Percentiles rank a stretch among this genome's conserved stretches.
Evolutionary conservation across 495 filamentous ascomycete species (phyloP).

Genomic region (Annulohypoxylon moriforme): DNA sequence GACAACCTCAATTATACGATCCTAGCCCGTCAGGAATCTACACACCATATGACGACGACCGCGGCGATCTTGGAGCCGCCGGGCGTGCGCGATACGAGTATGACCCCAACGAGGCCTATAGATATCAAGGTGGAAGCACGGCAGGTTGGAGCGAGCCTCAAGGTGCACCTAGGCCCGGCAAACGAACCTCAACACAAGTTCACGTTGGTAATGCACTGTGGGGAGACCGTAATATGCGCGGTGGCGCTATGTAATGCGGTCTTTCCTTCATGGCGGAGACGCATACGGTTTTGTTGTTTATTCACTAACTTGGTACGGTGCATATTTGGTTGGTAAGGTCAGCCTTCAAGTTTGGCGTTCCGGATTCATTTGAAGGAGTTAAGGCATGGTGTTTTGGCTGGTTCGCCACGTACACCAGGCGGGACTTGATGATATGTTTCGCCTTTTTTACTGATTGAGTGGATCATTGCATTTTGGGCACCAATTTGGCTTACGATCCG

Average conservation of each 20-base stretch:
- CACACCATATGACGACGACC: conserved; percentile 37
- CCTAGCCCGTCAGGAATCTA: conserved; percentile 31
- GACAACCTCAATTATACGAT: conserved; percentile 45
- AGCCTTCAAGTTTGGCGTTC: conserved; percentile 30
- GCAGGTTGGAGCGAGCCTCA: conserved; percentile 34
- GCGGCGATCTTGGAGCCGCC: conserved; percentile 47
- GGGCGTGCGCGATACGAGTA: conserved; percentile 39
- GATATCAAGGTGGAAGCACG: conserved; percentile 30
- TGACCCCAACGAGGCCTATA: conserved; percentile 22
- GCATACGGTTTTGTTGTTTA: conserved; percentile 5
- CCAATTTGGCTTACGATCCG: conserved; percentile 18
- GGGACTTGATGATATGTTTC: conserved; percentile 33
- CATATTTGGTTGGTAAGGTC: conserved; percentile 27
- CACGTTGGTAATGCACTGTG: conserved; percentile 45
- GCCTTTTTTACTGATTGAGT: conserved; percentile 10
- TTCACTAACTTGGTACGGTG: conserved; percentile 20
- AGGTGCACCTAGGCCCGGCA: conserved; percentile 7
- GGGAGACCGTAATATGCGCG: conserved; percentile 36
- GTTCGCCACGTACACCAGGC: conserved; percentile 12
- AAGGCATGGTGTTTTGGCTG: conserved; percentile 22
- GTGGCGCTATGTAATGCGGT: conserved; percentile 13
- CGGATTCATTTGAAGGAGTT: conserved; percentile 15
- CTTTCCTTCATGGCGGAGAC: not conserved
- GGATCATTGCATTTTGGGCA: conserved; percentile 13
- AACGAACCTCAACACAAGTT: conserved; percentile 40